phyloP scores from a whole-genome alignment of 1,284 basidiomycete species.

The Grifola frondosa region DNA sequence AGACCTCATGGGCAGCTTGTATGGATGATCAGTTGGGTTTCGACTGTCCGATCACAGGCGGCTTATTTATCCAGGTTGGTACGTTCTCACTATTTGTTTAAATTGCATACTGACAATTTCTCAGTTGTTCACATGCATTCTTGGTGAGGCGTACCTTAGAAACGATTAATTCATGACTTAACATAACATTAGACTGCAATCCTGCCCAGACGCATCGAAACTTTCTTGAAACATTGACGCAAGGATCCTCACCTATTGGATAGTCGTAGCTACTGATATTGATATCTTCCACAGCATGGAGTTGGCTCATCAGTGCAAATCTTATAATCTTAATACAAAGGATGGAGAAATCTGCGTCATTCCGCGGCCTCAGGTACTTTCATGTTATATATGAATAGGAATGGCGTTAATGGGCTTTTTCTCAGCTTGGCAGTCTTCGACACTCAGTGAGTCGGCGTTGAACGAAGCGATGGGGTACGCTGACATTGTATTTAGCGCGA shows the following conservation, averaged over 20 bases:
- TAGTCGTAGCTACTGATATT: not conserved
- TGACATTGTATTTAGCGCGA: no score
- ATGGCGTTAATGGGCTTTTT: not conserved
- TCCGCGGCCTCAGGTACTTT: conserved; percentile 12
- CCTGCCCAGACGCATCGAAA: conserved; percentile 17
- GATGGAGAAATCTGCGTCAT: not conserved
- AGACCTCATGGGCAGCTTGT: conserved; percentile 20
- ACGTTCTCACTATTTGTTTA: not conserved
- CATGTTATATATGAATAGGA: not conserved
- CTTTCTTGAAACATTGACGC: conserved; percentile 19
- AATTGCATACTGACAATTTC: not conserved
- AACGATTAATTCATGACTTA: not conserved
- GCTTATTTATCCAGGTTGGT: conserved; percentile 16
- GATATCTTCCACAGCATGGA: conserved; percentile 8
- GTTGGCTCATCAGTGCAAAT: conserved; percentile 2
- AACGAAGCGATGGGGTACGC: no score
- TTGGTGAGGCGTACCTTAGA: conserved; percentile 4
- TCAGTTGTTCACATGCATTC: conserved; percentile 8
- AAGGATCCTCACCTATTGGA: conserved; percentile 1
- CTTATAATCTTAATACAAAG: no score
- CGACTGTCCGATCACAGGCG: conserved; percentile 5
- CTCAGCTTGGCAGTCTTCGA: conserved; percentile 13
- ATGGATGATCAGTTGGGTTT: conserved; percentile 13
- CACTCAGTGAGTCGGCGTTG: no score
- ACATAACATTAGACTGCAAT: conserved; percentile 7